Base-by-base conservation (phyloP, 495 filamentous ascomycete species). In the Xylaria sp. region DNA sequence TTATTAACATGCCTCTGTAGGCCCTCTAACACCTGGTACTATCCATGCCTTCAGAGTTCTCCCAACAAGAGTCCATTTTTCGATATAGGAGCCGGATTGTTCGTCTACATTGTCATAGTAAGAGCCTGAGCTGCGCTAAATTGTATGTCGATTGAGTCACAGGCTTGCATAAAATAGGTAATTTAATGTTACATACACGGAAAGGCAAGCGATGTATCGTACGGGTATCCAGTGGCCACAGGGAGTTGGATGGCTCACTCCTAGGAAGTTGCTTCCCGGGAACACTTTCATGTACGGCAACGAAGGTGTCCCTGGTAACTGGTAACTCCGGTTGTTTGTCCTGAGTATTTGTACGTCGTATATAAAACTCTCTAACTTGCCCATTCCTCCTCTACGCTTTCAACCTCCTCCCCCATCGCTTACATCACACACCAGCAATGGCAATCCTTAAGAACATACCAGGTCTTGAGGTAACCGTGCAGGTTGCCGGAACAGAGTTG, bases 361-460 rank as follows among this genome's bases (percentile, higher is more conserved):
- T 17, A 31, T 1, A 15, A 8, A 14, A 3, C 14, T 17, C 52
- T 11, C 5, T 1, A 24, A 5, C 26, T 55, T 55, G 24, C 17
- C 26, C 26, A 55, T 31, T 17, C 21, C 8, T 17, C 8, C 48
- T 19, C 21, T 14, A 52, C 5, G 24, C 52, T 5, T 31, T 31
- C 52, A 55, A 31, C 12, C 35, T 37, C 35, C 35, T 31, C 24
- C 26, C 3, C 31, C 14, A 1, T 8, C 26, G 26, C 50, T 11
- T 5, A 55, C 26, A 24, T 31, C 52, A 31, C 62, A 3, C 41
- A 24, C 35, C 21, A 62, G n/a, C 17, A 6, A 83, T 84, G 80
- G 81, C 82, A 0, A 71, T 83, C 52, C 53, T 80, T n/a, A 29
- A 73, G 15, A 35, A 48, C 11, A 29, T 80, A n/a, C 75, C 77